Base-by-base conservation (phyloP, 768 basidiomycete genomes). In the Kwoniella sp. region DNA sequence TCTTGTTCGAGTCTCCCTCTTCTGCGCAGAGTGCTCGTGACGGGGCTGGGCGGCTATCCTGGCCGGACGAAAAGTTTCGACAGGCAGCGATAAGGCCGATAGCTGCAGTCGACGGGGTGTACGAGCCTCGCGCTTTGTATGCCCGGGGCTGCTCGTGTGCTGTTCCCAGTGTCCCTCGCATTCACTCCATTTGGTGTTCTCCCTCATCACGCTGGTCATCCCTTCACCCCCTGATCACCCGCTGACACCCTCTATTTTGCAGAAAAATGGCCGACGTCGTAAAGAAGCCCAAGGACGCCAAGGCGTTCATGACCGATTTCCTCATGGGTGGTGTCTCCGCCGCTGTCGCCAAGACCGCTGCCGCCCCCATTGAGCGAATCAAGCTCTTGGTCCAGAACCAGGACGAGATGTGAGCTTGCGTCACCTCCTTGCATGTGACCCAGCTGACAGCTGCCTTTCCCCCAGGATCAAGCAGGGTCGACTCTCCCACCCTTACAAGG, bases 281-380 rank as follows among this genome's bases (percentile, higher is more conserved):
- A 44, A 76, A 70, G 81, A 92, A 80, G 82, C 80, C 79, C 78
- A 96, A 96, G 82, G 78, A 83, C 73, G 87, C 88, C 57, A 83
- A 88, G 83, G 90, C 93, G 9, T 95, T 96, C 80, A 82, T 86
- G 69, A 77, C 61, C 53, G 67, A 75, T 56, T 75, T 73, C 71
- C 63, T 73, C 50, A 72, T 73, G 71, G 76, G 23, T 57, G 91
- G 89, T 69, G 73, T 73, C 49, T 75, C 74, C 48, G 76, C 77
- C 61, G 95, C 95, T 67, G 89, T 98, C 76, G 87, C 95, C 50
- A 99, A 99, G 84, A 98, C 95, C 63, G 88, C 87, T 63, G 95
- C 95, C 68, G 95, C 95, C 61, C 95, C 95, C 78, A 99, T 99
- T 72, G 95, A 98, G 84, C 91, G 95, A 75, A 93, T 99, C 79